Base-by-base conservation (phyloP, 2,329 filamentous ascomycete species). In the Monosporascus sp. region DNA sequence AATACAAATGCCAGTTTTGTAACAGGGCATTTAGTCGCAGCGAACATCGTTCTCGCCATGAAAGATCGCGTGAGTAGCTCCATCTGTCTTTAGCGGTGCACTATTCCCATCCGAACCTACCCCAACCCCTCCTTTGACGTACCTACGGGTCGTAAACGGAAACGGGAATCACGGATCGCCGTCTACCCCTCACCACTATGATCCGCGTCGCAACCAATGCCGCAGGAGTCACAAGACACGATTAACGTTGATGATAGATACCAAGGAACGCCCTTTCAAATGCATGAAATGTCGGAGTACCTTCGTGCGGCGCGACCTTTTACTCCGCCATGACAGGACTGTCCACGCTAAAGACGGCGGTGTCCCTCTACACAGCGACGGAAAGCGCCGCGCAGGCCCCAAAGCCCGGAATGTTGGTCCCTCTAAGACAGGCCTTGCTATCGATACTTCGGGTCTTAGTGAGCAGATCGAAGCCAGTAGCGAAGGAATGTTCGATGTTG, bases 1-100 rank as follows among this genome's bases (percentile, higher is more conserved):
- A 97, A 76, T 99, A 99, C 85, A 97, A 97, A 74, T 99, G 94
- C 78, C 91, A 96, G 79, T 97, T 96, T 75, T 97, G 94, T 79
- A 92, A 92, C 76, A 84, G 94, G 73, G 94, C 94, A 60, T 99
- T 99, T 73, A 97, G 92, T 77, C 83, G 94, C 72, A 96, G 91
- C 73, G 94, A 99, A 75, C 94, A 99, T 74, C 85, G 94, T 65
- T 97, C 91, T 75, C 84, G 94, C 74, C 94, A 99, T 75, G 94
- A 99, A 76, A 84, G 94, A 76, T 96, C 91, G 72, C 94, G 94
- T 97, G 94, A 80, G 93, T 93, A 58, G 53, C 55, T 41, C 46
- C 43, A 44, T 50, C 38, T 37, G 49, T 49, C 49, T 51, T 52
- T 49, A 50, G 48, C 54, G 48, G 55, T 55, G 38, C 52, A 51